phyloP scores from a whole-genome alignment of 495 filamentous ascomycete genomes.

The Neurospora africana region DNA sequence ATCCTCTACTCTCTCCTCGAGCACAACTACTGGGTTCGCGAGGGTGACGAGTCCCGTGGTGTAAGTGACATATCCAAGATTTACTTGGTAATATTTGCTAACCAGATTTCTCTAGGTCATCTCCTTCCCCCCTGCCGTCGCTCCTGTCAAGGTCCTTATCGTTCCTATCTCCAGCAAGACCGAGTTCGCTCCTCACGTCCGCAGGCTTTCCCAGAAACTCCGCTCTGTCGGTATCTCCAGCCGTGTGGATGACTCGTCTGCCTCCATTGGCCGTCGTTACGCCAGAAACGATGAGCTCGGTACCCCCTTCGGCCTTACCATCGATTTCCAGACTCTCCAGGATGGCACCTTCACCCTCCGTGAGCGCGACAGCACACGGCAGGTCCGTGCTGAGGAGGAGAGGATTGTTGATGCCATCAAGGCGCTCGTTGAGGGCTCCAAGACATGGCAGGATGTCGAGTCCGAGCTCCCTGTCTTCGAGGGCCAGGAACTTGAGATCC shows the following conservation, averaged over 20 bases:
- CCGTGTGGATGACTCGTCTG: constrained; percentile 56
- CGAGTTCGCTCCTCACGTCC: constrained; percentile 48
- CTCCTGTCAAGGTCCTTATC: constrained; percentile 67
- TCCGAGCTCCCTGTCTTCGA: constrained; percentile 51
- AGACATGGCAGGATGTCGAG: constrained; percentile 52
- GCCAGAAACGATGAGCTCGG: constrained; percentile 65
- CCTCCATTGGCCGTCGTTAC: constrained; percentile 67
- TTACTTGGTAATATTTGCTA: constrained; percentile 6
- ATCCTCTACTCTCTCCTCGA: constrained; percentile 71
- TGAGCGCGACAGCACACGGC: constrained; percentile 61
- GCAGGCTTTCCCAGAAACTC: constrained; percentile 47
- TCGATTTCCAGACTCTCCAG: constrained; percentile 67
- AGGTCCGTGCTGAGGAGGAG: constrained; percentile 55
- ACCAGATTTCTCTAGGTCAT: constrained; percentile 40
- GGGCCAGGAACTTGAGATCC: constrained; percentile 39
- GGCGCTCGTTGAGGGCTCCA: constrained; percentile 44
- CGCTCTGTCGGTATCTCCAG: constrained; percentile 50
- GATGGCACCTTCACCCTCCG: constrained; percentile 62
- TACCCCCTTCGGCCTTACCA: constrained; percentile 58
- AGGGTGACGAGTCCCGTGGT: constrained; percentile 56
- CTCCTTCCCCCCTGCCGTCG: constrained; percentile 62
- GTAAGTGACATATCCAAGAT: constrained; percentile 35
- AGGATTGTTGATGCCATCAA: constrained; percentile 54
- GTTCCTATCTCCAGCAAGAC: constrained; percentile 57
- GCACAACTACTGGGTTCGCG: constrained; percentile 69